Percentiles rank a stretch among this genome's conserved stretches.
Conservation (phyloP, 164 flowering plant species). For the Paratinospora sagittata region DNA sequence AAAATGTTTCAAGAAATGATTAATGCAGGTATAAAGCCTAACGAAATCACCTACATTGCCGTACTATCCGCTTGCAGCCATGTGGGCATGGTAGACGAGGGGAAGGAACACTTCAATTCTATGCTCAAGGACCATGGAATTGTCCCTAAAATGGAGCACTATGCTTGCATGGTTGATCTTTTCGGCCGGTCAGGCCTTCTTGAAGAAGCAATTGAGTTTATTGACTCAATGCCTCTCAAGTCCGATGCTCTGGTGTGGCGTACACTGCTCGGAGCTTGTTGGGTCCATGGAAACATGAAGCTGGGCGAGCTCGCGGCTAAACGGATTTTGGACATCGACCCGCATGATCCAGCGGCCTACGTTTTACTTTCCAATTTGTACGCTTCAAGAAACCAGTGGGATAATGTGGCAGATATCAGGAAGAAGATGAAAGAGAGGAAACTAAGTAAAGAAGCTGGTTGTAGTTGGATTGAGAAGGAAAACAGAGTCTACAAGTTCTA, state of each 20-base stretch:
- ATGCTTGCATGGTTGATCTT: slow-evolving; percentile 86
- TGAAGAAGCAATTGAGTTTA: slow-evolving; percentile 51
- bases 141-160: slow-evolving; percentile 76
- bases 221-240: slow-evolving; percentile 55
- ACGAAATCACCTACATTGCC: slow-evolving; percentile 69
- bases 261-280: slow-evolving; percentile 76
- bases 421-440: slow-evolving; percentile 63
- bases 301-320: slow-evolving; percentile 60
- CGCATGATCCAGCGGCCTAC: slow-evolving; percentile 65
- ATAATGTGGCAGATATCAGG: slow-evolving; percentile 44
- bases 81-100: slow-evolving; percentile 64
- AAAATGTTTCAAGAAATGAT: slow-evolving; percentile 58
- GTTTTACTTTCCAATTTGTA: slow-evolving; percentile 75
- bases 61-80: slow-evolving; percentile 87
- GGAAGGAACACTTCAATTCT: slow-evolving; percentile 57
- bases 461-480: slow-evolving; percentile 76
- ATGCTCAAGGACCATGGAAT: slow-evolving; percentile 55
- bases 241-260: slow-evolving; percentile 76
- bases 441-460: slow-evolving; percentile 77
- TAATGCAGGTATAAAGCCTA: slow-evolving; percentile 44
- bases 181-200: slow-evolving; percentile 66
- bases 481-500: slow-evolving; percentile 57
- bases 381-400: slow-evolving; percentile 65
- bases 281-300: slow-evolving; percentile 44
- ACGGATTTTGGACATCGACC: slow-evolving; percentile 57